These are phyloP conservation scores for Aspergillus versicolor DNA, from an alignment of 2,329 filamentous ascomycete genomes.

Conservation along the genomic window DNA sequence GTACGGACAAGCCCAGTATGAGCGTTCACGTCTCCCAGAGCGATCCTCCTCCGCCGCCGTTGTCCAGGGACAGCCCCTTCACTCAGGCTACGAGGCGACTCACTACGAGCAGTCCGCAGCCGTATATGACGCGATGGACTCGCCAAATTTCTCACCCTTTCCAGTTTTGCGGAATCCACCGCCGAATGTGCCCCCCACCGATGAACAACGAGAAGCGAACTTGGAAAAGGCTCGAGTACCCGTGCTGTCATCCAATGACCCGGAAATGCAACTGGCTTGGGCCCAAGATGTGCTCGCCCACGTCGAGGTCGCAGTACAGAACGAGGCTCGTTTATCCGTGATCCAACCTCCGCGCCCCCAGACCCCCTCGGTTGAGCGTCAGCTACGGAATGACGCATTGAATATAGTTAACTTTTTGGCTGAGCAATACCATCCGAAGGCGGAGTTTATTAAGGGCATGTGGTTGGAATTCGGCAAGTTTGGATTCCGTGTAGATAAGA, in stretches of 20 bases:
- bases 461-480: conserved; percentile 99
- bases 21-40: conserved; percentile 34
- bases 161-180: conserved; percentile 76
- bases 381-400: conserved; percentile 81
- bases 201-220: conserved; percentile 90
- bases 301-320: conserved; percentile 79
- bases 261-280: conserved; percentile 95
- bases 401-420: conserved; percentile 90
- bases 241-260: conserved; percentile 90
- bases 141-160: conserved; percentile 86
- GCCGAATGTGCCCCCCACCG: conserved; percentile 86
- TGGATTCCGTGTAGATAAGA: conserved; percentile 84
- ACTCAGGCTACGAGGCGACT: conserved; percentile 37
- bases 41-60: conserved; percentile 35
- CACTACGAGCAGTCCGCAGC: conserved; percentile 53
- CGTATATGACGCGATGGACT: conserved; percentile 50
- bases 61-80: conserved; percentile 29
- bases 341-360: conserved; percentile 63
- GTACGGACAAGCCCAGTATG: conserved; percentile 32
- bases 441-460: conserved; percentile 90
- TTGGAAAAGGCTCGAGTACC: conserved; percentile 79
- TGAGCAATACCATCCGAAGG: conserved; percentile 88
- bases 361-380: conserved; percentile 85
- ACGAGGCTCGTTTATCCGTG: conserved; percentile 66
- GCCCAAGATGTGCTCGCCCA: conserved; percentile 88